Conservation (phyloP, 352 stramenopile genomes). For the Pythium myriotylum region DNA sequence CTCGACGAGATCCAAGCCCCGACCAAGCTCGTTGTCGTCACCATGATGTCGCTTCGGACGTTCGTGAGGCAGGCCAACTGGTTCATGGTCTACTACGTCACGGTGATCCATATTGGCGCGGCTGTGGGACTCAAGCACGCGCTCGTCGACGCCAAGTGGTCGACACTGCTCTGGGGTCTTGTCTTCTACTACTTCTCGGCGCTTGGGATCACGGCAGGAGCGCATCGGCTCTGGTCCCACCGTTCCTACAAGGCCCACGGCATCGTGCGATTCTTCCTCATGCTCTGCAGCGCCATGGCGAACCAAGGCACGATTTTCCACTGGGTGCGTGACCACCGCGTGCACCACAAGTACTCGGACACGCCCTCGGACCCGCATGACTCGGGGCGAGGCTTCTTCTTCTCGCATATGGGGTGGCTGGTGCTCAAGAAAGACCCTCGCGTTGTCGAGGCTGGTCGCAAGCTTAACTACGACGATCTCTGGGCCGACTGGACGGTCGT, state of each 20-base stretch:
- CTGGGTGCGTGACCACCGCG: slow-evolving; percentile 97
- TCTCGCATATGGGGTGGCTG: slow-evolving; percentile 99
- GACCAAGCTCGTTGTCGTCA: too few species aligned
- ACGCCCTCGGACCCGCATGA: slow-evolving; percentile 94
- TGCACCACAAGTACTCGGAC: slow-evolving; percentile 99
- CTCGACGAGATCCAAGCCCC: too few species aligned
- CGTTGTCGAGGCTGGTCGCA: slow-evolving; percentile 88
- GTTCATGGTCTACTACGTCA: slow-evolving; percentile 98
- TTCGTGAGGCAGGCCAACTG: slow-evolving; percentile 94
- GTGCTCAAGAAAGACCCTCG: slow-evolving; percentile 97
- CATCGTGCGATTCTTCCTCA: slow-evolving; percentile 93
- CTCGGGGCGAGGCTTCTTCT: slow-evolving; percentile 98
- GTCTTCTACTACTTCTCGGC: slow-evolving; percentile 94
- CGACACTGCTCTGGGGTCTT: slow-evolving; percentile 92
- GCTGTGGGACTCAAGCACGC: slow-evolving; percentile 87
- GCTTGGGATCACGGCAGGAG: slow-evolving; percentile 97
- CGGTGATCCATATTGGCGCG: slow-evolving; percentile 91
- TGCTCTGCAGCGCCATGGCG: slow-evolving; percentile 97
- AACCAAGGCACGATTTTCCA: slow-evolving; percentile 99
- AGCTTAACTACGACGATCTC: slow-evolving; percentile 98
- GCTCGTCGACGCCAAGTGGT: slow-evolving; percentile 67
- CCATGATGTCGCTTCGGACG: slow-evolving; percentile 59
- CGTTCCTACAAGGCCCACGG: slow-evolving; percentile 94
- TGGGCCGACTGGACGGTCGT: slow-evolving; percentile 95
- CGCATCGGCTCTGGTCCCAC: slow-evolving; percentile 97